Conservation (phyloP, 495 filamentous ascomycete genomes). For the Chaetomium cochliodes region DNA sequence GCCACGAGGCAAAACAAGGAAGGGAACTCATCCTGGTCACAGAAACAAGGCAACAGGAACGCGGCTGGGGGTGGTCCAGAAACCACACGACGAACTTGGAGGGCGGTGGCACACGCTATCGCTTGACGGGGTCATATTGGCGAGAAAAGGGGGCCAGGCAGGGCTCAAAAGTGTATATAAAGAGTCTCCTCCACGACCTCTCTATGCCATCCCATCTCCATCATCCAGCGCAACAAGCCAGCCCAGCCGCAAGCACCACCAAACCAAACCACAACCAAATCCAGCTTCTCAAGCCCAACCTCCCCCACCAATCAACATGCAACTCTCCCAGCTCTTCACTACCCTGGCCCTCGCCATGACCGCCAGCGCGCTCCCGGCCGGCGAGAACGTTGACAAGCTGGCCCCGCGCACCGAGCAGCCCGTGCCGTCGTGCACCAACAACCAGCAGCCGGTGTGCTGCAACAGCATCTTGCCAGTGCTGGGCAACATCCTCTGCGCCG, state of each 20-base stretch:
- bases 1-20: too few relatives aligned
- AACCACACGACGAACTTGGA: too few relatives aligned
- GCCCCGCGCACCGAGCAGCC: slow-evolving; percentile 14
- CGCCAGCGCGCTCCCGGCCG: slow-evolving; percentile 17
- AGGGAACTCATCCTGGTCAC: too few relatives aligned
- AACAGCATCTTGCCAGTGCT: slow-evolving; percentile 11
- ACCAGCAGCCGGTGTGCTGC: slow-evolving; percentile 24
- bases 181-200: too few relatives aligned
- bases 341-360: slow-evolving; percentile 20
- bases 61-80: too few relatives aligned
- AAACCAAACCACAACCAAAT: background rate
- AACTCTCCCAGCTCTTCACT: slow-evolving; percentile 19
- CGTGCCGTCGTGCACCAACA: background rate
- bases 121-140: too few relatives aligned
- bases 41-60: too few relatives aligned
- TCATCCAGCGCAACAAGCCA: background rate
- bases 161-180: too few relatives aligned
- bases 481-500: slow-evolving; percentile 2
- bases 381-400: background rate
- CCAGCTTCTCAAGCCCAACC: background rate
- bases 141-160: too few relatives aligned
- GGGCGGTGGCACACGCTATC: too few relatives aligned
- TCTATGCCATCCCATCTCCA: background rate
- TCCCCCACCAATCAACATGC: slow-evolving; percentile 16
- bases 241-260: background rate